Evolutionary conservation across 2,329 filamentous ascomycete genomes (phyloP).

Genomic region (Fusarium sp.): DNA sequence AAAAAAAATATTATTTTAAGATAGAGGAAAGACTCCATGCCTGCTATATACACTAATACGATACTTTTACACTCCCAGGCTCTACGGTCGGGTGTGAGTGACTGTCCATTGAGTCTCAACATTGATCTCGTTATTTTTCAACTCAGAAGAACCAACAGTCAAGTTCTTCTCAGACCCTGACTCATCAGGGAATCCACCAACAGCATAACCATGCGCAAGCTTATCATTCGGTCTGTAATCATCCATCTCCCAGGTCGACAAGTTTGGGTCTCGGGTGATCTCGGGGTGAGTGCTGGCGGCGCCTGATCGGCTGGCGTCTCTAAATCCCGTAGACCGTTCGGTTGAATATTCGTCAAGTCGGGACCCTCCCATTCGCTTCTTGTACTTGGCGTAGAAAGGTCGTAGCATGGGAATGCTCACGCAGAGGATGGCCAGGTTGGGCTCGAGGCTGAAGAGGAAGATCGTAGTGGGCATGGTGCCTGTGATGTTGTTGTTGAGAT

Average conservation of each 20-base stretch:
- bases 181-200: slow-evolving; percentile 31
- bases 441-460: slow-evolving; percentile 54
- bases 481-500: slow-evolving; percentile 50
- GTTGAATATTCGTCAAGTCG: slow-evolving; percentile 43
- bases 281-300: slow-evolving; percentile 16
- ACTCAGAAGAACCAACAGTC: slow-evolving; percentile 23
- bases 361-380: slow-evolving; percentile 48
- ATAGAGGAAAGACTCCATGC: background rate
- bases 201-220: slow-evolving; percentile 16
- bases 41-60: background rate
- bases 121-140: slow-evolving; percentile 28
- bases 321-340: slow-evolving; percentile 32
- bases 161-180: slow-evolving; percentile 42
- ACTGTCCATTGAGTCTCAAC: slow-evolving; percentile 42
- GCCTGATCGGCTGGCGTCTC: slow-evolving; percentile 33
- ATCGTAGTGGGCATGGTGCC: slow-evolving; percentile 54
- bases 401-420: slow-evolving; percentile 57
- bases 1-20: background rate
- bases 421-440: slow-evolving; percentile 55
- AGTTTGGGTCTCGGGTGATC: slow-evolving; percentile 8
- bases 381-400: slow-evolving; percentile 49
- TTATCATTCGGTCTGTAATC: slow-evolving; percentile 31
- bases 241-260: slow-evolving; percentile 42
- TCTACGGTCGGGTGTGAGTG: slow-evolving; percentile 23
- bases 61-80: background rate